Evolutionary conservation across 2,329 filamentous ascomycete species (phyloP).

Genomic region (Podosphaera fusca): DNA sequence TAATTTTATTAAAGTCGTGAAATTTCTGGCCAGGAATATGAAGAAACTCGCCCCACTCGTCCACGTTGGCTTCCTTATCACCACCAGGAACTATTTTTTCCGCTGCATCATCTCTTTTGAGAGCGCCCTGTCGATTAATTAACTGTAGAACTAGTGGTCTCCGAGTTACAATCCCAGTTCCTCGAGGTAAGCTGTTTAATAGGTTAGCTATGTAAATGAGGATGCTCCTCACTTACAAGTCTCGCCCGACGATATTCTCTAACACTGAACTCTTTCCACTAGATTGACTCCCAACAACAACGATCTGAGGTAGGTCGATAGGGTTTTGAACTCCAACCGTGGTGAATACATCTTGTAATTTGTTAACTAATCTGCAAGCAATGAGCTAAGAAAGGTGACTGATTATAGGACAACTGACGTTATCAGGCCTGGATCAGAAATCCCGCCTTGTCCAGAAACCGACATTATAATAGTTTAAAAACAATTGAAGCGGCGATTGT

Average conservation of each 20-base stretch:
- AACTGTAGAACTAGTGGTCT: slow-evolving; percentile 91
- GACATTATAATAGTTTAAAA: slow-evolving; percentile 6
- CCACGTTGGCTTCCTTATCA: slow-evolving; percentile 72
- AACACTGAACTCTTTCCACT: slow-evolving; percentile 98
- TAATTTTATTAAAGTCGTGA: slow-evolving; percentile 92
- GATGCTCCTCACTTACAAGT: slow-evolving; percentile 50
- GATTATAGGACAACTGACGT: slow-evolving; percentile 23
- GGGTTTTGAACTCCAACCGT: slow-evolving; percentile 98
- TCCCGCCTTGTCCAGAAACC: slow-evolving; percentile 25
- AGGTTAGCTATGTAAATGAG: not conserved
- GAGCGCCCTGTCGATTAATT: slow-evolving; percentile 61
- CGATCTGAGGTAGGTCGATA: slow-evolving; percentile 95
- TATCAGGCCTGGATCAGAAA: slow-evolving; percentile 43
- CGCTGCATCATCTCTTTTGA: slow-evolving; percentile 49
- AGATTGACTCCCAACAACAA: slow-evolving; percentile 92
- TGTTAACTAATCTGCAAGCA: slow-evolving; percentile 60
- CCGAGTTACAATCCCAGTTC: slow-evolving; percentile 89
- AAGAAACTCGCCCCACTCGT: slow-evolving; percentile 98
- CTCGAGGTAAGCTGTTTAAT: slow-evolving; percentile 51
- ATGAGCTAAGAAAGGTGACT: slow-evolving; percentile 5
- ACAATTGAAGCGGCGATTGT: not conserved
- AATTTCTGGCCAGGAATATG: slow-evolving; percentile 96
- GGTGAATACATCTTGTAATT: slow-evolving; percentile 96
- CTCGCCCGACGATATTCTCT: slow-evolving; percentile 94
- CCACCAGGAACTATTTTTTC: slow-evolving; percentile 39